Base-by-base conservation (phyloP, 768 basidiomycete species). In the Mycena alexandri region DNA sequence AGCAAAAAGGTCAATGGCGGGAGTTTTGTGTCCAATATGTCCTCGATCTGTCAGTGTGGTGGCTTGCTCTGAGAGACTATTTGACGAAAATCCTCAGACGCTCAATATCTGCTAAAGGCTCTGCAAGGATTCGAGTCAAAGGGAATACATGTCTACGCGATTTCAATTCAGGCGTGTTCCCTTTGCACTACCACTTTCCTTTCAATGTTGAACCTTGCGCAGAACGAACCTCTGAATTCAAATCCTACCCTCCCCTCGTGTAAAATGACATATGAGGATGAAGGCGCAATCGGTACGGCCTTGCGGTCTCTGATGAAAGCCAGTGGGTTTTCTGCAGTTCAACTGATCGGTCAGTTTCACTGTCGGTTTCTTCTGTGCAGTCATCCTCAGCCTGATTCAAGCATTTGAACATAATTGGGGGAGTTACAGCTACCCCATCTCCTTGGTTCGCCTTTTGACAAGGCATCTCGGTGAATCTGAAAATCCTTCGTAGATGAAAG, bases 191-290 rank as follows among this genome's bases (percentile, higher is more conserved):
- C 19, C 16, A n/a, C 2, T 22, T 25, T 29, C 3, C n/a, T 17
- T 21, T 34, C 33, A 6, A 46, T 48, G 8, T 22, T 17, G 7
- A 47, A 34, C 12, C 14, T 14, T 8, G 14, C 47, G 9, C 29
- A 63, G 61, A 63, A 63, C 34, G 61, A 63, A n/a, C 43, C 43
- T 0, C 21, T 54, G 25, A 55, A 55, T 24, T 36, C 42, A 1
- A 55, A 55, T 44, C 43, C 52, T 5, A 36, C 61, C 1, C 22
- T 47, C 17, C 61, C 61, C 5, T 63, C 61, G 21, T 63, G 61
- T 29, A 54, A 55, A n/a, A 63, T 63, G 61, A 63, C 61, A 21
- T 46, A 47, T 33, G n/a, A 63, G 19, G 53, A 63, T 8, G 61
- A 63, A 41, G 61, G 61, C 13, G 61, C 42, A 2, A 63, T 63